Base-by-base conservation (phyloP, 768 basidiomycete genomes). In the Boletus rufocinnamomeus region DNA sequence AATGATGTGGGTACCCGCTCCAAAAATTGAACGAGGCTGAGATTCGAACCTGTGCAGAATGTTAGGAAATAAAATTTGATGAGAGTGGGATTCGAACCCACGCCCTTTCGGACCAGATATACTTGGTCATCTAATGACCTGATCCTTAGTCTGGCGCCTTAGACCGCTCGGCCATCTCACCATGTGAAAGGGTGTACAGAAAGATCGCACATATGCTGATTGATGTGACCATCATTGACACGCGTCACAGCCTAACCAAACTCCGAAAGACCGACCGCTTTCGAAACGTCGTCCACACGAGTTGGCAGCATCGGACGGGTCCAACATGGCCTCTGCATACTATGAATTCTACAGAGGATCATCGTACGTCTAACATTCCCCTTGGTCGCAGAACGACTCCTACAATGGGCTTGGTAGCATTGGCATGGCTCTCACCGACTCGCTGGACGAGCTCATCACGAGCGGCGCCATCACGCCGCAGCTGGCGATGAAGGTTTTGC, bases 381-480 rank as follows among this genome's bases (percentile, higher is more conserved):
- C 46, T 54, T 52, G 54, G 43, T 53, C 34, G 19, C 40, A 40
- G 21, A 45, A 21, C 13, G 35, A 32, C 30, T n/a, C 30, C 54
- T 46, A 57, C 48, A 56, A 44, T 1, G 6, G 37, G 17, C 38
- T 44, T 57, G 35, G 35, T 71, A 98, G 97, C 63, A 93, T 98
- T 74, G 97, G 97, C 52, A 93, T 95, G 84, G 94, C 96, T 52
- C 82, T 99, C 52, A 96, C 95, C 16, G 97, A 99, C 79, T 95
- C 96, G 63, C 85, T 99, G 66, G 97, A 99, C 77, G 96, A 98
- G 77, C 84, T 99, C 64, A 98, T 99, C 67, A 96, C 95, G 47
- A 91, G 89, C 69, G 96, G 96, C 2, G 87, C 92, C 50, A 99
- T 99, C 68, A 96, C 95, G 21, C 96, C 96, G 14, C 96, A 98